Conservation (phyloP, 371 early-diverging fungal genomes). For the Syncephalastrum racemosum region DNA sequence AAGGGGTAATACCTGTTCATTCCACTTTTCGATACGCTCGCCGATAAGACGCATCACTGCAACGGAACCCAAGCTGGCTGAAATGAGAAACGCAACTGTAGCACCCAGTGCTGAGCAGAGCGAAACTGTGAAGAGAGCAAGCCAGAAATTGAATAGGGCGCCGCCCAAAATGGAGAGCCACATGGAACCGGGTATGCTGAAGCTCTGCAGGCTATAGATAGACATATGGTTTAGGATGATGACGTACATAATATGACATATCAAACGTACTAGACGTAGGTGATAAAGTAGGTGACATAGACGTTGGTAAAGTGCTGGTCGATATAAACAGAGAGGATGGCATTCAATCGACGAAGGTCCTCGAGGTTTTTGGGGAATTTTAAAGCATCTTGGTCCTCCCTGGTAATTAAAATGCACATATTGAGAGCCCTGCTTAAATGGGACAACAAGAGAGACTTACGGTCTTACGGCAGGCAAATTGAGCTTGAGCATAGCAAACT, state of each 20-base stretch:
- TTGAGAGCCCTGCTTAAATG: not conserved
- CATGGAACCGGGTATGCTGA: conserved; percentile 70
- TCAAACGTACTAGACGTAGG: conserved; percentile 60
- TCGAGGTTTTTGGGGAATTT: conserved; percentile 60
- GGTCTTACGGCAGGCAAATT: conserved; percentile 40
- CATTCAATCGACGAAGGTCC: conserved; percentile 54
- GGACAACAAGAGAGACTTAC: conserved; percentile 22
- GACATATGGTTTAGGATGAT: not conserved
- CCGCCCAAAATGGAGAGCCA: conserved; percentile 68
- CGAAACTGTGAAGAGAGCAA: conserved; percentile 55
- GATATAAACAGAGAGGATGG: conserved; percentile 56
- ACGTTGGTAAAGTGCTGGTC: conserved; percentile 58
- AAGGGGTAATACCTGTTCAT: conserved; percentile 47
- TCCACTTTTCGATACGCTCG: conserved; percentile 58
- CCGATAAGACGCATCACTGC: conserved; percentile 56
- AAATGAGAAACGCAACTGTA: conserved; percentile 57
- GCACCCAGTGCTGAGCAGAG: conserved; percentile 63
- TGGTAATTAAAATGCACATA: conserved; percentile 16
- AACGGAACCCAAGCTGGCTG: conserved; percentile 54
- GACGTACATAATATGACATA: not conserved
- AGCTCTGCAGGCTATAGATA: conserved; percentile 56
- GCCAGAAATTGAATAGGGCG: conserved; percentile 60
- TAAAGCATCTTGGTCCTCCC: conserved; percentile 52
- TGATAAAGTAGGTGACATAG: conserved; percentile 48
- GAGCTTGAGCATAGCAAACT: conserved; percentile 32